These are phyloP conservation scores for Gymnopilus junonius DNA, from an alignment of 768 basidiomycete species.

Conservation along the genomic window DNA sequence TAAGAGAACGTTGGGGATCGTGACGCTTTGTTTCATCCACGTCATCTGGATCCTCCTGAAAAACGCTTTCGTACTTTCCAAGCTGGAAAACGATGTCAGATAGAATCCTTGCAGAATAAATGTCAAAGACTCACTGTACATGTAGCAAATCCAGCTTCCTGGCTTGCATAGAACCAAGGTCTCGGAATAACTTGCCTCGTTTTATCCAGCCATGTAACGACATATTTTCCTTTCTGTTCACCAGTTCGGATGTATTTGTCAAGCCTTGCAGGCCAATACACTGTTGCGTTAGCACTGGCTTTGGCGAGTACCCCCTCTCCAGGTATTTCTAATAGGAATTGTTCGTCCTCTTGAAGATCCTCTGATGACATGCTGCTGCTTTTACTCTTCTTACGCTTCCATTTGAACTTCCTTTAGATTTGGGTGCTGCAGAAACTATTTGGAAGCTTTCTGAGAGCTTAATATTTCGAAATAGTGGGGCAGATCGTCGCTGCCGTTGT, in stretches of 20 bases:
- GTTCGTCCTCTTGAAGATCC: conserved; percentile 23
- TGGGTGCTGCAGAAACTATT: neutral
- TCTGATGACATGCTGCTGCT: neutral
- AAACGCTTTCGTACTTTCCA: conserved; percentile 56
- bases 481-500: neutral
- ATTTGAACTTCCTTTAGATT: conserved; percentile 10
- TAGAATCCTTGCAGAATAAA: neutral
- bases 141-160: conserved; percentile 62
- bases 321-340: conserved; percentile 59
- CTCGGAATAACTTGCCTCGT: conserved; percentile 44
- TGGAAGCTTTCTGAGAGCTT: neutral
- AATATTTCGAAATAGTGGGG: neutral
- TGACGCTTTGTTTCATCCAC: conserved; percentile 29
- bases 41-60: conserved; percentile 45
- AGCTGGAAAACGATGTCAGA: conserved; percentile 38
- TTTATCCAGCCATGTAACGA: conserved; percentile 63
- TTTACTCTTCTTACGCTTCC: conserved; percentile 24
- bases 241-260: conserved; percentile 49
- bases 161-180: conserved; percentile 58
- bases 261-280: conserved; percentile 74
- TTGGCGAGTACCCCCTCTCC: conserved; percentile 69
- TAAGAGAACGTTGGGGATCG: conserved; percentile 31
- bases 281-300: conserved; percentile 34
- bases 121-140: conserved; percentile 50
- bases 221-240: conserved; percentile 49